A percentile compares a stretch with the other conserved stretches of the same genome.
Evolutionary conservation across 192 early-diverging fungal genomes (phyloP).

Genomic region (Podila epicladia): DNA sequence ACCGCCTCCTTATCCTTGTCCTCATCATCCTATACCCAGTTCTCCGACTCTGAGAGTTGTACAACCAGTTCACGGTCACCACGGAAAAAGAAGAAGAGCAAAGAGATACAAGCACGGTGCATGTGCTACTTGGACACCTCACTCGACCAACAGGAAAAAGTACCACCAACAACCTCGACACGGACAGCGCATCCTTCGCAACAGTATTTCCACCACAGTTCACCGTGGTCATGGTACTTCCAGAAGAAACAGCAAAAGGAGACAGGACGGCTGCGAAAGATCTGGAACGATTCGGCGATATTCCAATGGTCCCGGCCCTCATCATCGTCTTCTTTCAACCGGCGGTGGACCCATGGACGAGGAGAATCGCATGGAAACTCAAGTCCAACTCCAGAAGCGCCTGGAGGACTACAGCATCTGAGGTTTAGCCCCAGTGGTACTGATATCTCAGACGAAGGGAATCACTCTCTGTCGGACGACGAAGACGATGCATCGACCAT

Average conservation of each 20-base stretch:
- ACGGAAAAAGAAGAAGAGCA: constrained; percentile 19
- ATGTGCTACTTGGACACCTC: constrained; percentile 40
- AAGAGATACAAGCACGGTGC: constrained; percentile 17
- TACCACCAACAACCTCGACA: not conserved
- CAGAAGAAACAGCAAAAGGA: constrained; percentile 34
- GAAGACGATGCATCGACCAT: constrained; percentile 14
- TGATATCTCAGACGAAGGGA: constrained; percentile 45
- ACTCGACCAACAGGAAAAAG: constrained; percentile 4
- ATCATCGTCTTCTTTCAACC: not conserved
- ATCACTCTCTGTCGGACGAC: constrained; percentile 23
- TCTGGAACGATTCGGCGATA: constrained; percentile 45
- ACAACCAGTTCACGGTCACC: constrained; percentile 1
- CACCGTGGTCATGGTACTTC: constrained; percentile 27
- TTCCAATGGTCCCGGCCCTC: constrained; percentile 33
- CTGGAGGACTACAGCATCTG: not conserved
- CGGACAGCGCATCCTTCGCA: constrained; percentile 6
- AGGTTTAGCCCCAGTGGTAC: constrained; percentile 25
- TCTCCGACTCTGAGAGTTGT: constrained; percentile 31
- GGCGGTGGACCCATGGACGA: not conserved
- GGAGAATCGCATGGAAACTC: not conserved
- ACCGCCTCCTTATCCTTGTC: constrained; percentile 17
- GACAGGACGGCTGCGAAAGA: constrained; percentile 28
- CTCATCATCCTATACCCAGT: constrained; percentile 13
- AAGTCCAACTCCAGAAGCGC: not conserved
- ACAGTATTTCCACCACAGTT: not conserved